Percentiles rank a stretch among this genome's conserved stretches.
Evolutionary conservation across 1,139 yeast species (phyloP).

Genomic region (Kurtzmaniella quercitrusa): DNA sequence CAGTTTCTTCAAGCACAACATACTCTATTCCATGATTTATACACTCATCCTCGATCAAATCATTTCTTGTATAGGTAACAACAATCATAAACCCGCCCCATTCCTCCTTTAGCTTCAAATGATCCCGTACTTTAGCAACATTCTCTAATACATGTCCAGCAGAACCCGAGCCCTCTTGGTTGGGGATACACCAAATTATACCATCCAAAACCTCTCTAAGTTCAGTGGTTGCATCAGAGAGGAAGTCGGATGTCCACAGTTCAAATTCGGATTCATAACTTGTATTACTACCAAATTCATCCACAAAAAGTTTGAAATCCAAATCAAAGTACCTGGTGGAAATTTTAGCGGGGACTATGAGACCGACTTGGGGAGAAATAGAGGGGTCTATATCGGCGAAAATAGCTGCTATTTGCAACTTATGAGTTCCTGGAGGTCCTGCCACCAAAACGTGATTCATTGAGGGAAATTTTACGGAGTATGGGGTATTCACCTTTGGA

Average conservation of each 20-base stretch:
- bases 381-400: slow-evolving; percentile 13
- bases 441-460: slow-evolving; percentile 32
- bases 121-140: slow-evolving; percentile 12
- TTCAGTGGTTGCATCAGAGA: slow-evolving; percentile 27
- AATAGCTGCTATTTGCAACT: slow-evolving; percentile 24
- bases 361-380: slow-evolving; percentile 32
- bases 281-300: slow-evolving; percentile 24
- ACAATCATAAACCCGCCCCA: slow-evolving; percentile 24
- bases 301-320: slow-evolving; percentile 31
- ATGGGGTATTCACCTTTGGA: no score
- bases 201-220: slow-evolving; percentile 38
- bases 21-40: slow-evolving; percentile 30
- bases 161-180: not conserved
- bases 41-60: slow-evolving; percentile 27
- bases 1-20: slow-evolving; percentile 19
- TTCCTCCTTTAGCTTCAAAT: slow-evolving; percentile 7
- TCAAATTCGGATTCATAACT: slow-evolving; percentile 11
- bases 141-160: not conserved
- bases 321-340: slow-evolving; percentile 31
- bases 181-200: slow-evolving; percentile 25
- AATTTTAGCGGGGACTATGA: slow-evolving; percentile 25
- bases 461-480: no score
- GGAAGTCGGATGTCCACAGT: slow-evolving; percentile 30
- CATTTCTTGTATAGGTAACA: slow-evolving; percentile 17
- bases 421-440: slow-evolving; percentile 38